A percentile compares a stretch with the other conserved stretches of the same genome.
Evolutionary conservation across 2,329 filamentous ascomycete species (phyloP).

Genomic region (Corinectria fuckeliana): DNA sequence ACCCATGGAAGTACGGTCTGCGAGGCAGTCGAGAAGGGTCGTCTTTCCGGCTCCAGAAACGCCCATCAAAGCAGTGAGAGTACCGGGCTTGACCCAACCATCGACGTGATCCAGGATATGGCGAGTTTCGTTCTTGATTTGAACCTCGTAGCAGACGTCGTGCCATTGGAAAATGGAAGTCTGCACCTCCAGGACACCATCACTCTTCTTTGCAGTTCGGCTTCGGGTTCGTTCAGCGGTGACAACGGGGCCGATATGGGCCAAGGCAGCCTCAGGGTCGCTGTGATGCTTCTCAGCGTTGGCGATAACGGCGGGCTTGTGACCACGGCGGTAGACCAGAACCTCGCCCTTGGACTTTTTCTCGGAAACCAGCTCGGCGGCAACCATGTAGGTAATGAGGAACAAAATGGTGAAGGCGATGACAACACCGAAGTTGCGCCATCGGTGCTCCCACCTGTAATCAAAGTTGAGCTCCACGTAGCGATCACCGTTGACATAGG

Average conservation of each 20-base stretch:
- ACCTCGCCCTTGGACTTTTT: slow-evolving; percentile 79
- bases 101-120: slow-evolving; percentile 85
- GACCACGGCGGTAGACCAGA: slow-evolving; percentile 75
- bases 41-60: slow-evolving; percentile 95
- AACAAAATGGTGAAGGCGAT: slow-evolving; percentile 70
- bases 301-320: slow-evolving; percentile 63
- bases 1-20: slow-evolving; percentile 86
- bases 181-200: slow-evolving; percentile 58
- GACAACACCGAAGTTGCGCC: slow-evolving; percentile 76
- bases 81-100: slow-evolving; percentile 93
- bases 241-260: slow-evolving; percentile 55
- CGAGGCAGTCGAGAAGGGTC: slow-evolving; percentile 84
- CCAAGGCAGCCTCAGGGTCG: slow-evolving; percentile 62
- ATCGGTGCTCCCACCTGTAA: slow-evolving; percentile 66
- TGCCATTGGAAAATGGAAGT: slow-evolving; percentile 87
- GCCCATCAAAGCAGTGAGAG: slow-evolving; percentile 88
- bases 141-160: slow-evolving; percentile 77
- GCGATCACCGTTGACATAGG: slow-evolving; percentile 52
- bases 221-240: slow-evolving; percentile 51
- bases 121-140: slow-evolving; percentile 78
- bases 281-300: slow-evolving; percentile 68
- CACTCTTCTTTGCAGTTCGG: slow-evolving; percentile 47
- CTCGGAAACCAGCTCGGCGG: slow-evolving; percentile 69
- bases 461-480: slow-evolving; percentile 53
- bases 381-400: slow-evolving; percentile 65